Evolutionary conservation across 129 eudicot species (phyloP), one percentile per base, ranked within the genome.

Genomic region (Calendula officinalis): DNA sequence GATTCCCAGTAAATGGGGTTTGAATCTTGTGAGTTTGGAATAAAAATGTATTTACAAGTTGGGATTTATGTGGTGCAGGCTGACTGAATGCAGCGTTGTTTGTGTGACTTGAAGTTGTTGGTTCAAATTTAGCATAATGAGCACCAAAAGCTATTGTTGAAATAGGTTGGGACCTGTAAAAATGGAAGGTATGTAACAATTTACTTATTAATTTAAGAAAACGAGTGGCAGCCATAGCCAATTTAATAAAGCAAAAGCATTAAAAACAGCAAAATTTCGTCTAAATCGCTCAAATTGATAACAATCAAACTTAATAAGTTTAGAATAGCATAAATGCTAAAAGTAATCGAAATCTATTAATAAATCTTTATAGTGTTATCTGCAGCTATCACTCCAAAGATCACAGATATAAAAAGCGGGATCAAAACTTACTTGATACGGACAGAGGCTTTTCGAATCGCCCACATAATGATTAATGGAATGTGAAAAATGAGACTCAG

Each of bases 81-180:
- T 75, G 75, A 47, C 45, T 22, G 30, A 22, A 22, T 22, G 30
- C 30, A 22, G 30, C 30, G 30, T 22, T 22, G 30, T 22, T 70
- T 1, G 62, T 78, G 49, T 53, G 54, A 69, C 33, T 40, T 47
- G 62, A 68, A 27, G 52, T 85, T 37, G 73, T 10, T 37, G 68
- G 16, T 67, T 86, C 87, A 10, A 66, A 4, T 44, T 65, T 74
- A 51, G 73, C 80, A 75, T 34, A 35, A 67, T 53, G 63, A 59
- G 81, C 64, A 67, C 67, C 83, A 60, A 77, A 67, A 32, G 81
- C 47, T 56, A 52, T 49, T 34, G 63, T 32, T 41, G 74, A 42
- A 44, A 79, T 52, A 43, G 81, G 79, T 59, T 58, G 86, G 61
- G 67, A 80, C 86, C 96, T 92, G 72, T 22, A 22, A 22, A 22